A percentile compares a stretch with the other conserved stretches of the same genome.
These are phyloP conservation scores for Candida takata DNA, from an alignment of 805 yeast genomes.

Conservation along the genomic window DNA sequence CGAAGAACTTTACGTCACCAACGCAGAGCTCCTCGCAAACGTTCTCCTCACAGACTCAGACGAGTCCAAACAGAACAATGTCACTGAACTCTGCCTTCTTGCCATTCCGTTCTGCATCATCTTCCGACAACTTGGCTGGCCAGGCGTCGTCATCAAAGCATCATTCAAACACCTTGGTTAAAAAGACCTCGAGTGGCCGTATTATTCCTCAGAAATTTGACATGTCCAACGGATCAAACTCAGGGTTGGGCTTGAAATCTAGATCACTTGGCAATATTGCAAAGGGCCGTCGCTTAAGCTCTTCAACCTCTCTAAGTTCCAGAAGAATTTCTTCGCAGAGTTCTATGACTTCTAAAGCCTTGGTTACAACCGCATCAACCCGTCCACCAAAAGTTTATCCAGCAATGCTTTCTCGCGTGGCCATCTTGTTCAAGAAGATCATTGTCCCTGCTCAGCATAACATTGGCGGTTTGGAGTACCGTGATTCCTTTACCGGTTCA, in stretches of 20 bases:
- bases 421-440: slow-evolving; percentile 63
- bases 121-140: slow-evolving; percentile 18
- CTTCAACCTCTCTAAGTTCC: slow-evolving; percentile 18
- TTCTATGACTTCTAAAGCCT: slow-evolving; percentile 31
- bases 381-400: slow-evolving; percentile 74
- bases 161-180: slow-evolving; percentile 26
- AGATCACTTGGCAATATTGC: slow-evolving; percentile 37
- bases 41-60: slow-evolving; percentile 5
- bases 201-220: slow-evolving; percentile 41
- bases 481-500: slow-evolving; percentile 89
- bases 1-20: slow-evolving; percentile 22
- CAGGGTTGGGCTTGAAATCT: slow-evolving; percentile 36
- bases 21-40: slow-evolving; percentile 1
- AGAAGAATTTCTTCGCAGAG: slow-evolving; percentile 20
- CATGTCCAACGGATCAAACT: slow-evolving; percentile 17
- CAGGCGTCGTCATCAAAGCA: slow-evolving; percentile 21
- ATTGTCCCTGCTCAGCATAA: slow-evolving; percentile 69
- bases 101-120: slow-evolving; percentile 20
- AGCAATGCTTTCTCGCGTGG: slow-evolving; percentile 81
- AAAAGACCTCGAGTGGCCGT: slow-evolving; percentile 36
- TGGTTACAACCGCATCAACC: slow-evolving; percentile 35
- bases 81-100: slow-evolving; percentile 29
- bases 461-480: slow-evolving; percentile 86
- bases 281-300: slow-evolving; percentile 20
- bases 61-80: slow-evolving; percentile 26